Base-by-base conservation (phyloP, 108 stramenopile genomes). In the Cyclotella baltica region DNA sequence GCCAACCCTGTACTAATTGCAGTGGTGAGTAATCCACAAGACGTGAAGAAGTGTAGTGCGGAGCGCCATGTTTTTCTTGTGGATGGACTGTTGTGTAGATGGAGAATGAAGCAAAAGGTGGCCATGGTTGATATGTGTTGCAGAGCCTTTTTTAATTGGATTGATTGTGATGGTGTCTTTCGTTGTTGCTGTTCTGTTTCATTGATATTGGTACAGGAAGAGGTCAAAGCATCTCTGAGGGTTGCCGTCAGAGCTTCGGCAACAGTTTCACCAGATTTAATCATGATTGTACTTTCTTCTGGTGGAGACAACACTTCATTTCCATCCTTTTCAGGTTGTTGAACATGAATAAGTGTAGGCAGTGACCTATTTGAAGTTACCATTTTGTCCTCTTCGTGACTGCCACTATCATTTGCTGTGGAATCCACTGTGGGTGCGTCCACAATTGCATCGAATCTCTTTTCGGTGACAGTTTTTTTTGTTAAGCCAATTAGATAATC, bases 41-140 rank as follows among this genome's bases (percentile, higher is more conserved):
- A 82, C 48, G 81, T 51, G 16, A 70, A 67, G 5, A 75, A 82
- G 36, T 76, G 48, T 2, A 51, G 38, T 13, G 70, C 64, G 15
- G 64, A 76, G 31, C 59, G 20, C 81, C 81, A 82, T 6, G 81
- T 57, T 22, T 62, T 70, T 47, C 75, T 70, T 0, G 81, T 76
- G 0, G 69, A 57, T 23, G 69, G 70, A 72, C 81, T 82, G 28
- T 52, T 36, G 30, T 43, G 51, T 30, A 82, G 31, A 50, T 82
- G 81, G 25, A 62, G 51, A n/a, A 75, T 5, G 65, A 82, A 82
- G 30, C 75, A 31, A 27, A 75, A 31, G 31, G 70, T 67, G 31
- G 81, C 69, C 0, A 33, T 70, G 15, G 50, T 29, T 30, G 70
- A 61, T 20, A 65, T 82, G 18, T 70, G 63, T 23, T 67, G 74